phyloP scores from a whole-genome alignment of 164 flowering plant species.

The Liquidambar formosana region DNA sequence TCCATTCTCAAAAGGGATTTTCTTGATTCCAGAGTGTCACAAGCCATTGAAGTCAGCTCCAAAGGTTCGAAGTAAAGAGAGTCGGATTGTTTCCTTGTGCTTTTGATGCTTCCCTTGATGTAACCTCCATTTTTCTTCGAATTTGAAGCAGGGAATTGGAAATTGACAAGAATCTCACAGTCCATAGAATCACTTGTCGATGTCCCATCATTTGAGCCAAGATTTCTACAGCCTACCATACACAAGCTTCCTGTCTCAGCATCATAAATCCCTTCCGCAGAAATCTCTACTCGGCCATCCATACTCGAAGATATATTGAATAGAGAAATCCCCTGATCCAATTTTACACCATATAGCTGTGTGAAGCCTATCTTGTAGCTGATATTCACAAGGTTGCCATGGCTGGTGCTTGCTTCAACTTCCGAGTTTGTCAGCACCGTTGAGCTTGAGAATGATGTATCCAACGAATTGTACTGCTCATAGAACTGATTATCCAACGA shows the following conservation, averaged over 20 bases:
- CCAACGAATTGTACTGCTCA: neutral
- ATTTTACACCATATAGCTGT: too few relatives aligned
- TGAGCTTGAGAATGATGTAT: neutral
- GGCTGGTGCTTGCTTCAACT: constrained; percentile 5
- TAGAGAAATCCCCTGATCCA: too few relatives aligned
- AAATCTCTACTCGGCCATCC: constrained; percentile 15
- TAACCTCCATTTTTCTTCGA: constrained; percentile 10
- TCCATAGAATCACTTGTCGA: constrained; percentile 27
- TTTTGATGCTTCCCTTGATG: constrained; percentile 42
- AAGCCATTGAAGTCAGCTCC: too few relatives aligned
- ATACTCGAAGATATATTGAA: constrained; percentile 11
- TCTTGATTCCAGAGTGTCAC: constrained; percentile 1
- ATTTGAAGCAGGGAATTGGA: constrained; percentile 38
- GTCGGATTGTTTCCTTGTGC: constrained; percentile 13
- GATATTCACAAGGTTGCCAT: constrained; percentile 36
- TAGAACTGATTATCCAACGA: constrained; percentile 18
- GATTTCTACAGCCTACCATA: too few relatives aligned
- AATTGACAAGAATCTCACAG: constrained; percentile 42
- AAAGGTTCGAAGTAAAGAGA: too few relatives aligned
- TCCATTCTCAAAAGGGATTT: constrained; percentile 55
- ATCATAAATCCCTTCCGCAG: too few relatives aligned
- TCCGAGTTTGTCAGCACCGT: neutral
- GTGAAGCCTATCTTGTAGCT: constrained; percentile 48
- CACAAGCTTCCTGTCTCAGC: too few relatives aligned
- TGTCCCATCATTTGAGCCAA: constrained; percentile 12